Evolutionary conservation across 495 filamentous ascomycete genomes (phyloP).

Genomic region (Pseudotulostoma volvatum): DNA sequence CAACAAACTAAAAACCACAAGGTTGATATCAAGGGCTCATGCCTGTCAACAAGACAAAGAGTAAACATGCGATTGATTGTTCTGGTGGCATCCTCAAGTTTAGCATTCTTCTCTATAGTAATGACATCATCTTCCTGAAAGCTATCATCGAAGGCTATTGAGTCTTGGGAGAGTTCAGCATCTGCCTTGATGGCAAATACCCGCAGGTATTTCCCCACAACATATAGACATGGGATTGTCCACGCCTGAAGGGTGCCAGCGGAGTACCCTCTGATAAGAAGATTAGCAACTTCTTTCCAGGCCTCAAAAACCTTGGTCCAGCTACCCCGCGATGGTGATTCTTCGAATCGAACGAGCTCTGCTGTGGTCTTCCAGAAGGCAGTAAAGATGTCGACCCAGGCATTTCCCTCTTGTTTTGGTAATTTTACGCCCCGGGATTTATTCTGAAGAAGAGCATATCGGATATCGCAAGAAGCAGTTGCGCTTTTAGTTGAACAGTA

Average conservation of each 20-base stretch:
- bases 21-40: slow-evolving; percentile 12
- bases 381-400: slow-evolving; percentile 71
- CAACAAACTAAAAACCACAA: background rate
- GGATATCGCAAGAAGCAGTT: slow-evolving; percentile 44
- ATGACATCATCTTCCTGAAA: slow-evolving; percentile 65
- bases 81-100: slow-evolving; percentile 76
- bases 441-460: slow-evolving; percentile 42
- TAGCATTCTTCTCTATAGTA: slow-evolving; percentile 55
- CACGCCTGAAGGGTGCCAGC: slow-evolving; percentile 56
- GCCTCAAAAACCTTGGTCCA: slow-evolving; percentile 63
- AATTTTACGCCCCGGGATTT: slow-evolving; percentile 29
- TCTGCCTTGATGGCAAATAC: slow-evolving; percentile 83
- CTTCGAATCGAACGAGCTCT: slow-evolving; percentile 43
- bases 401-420: slow-evolving; percentile 44
- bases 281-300: slow-evolving; percentile 65
- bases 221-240: slow-evolving; percentile 80
- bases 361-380: slow-evolving; percentile 69
- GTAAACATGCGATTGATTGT: slow-evolving; percentile 80
- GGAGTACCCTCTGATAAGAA: slow-evolving; percentile 58
- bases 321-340: slow-evolving; percentile 29
- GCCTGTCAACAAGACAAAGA: slow-evolving; percentile 79
- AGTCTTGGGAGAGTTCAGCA: slow-evolving; percentile 29
- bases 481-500: slow-evolving; percentile 41
- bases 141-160: slow-evolving; percentile 24
- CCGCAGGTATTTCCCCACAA: slow-evolving; percentile 65